A percentile compares a stretch with the other conserved stretches of the same genome.
Conservation (phyloP, 192 early-diverging fungal species). For the Coemansia sp. region DNA sequence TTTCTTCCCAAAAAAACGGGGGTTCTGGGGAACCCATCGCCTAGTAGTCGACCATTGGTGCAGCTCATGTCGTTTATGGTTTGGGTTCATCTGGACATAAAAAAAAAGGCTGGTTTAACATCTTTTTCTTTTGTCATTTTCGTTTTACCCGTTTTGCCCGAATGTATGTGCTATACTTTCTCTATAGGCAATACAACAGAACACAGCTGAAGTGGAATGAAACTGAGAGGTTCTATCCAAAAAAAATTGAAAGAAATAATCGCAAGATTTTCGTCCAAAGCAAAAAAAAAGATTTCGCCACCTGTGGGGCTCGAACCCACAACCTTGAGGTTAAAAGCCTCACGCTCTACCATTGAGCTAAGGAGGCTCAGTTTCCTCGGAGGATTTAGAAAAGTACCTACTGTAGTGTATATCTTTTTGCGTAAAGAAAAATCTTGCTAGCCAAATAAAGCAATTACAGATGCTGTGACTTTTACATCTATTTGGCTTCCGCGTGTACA, state of each 20-base stretch:
- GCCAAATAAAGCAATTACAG: too few species aligned
- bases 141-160: not conserved
- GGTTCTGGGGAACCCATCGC: not conserved
- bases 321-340: slow-evolving; percentile 13
- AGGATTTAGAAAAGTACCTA: too few species aligned
- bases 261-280: not conserved
- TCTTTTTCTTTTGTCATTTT: not conserved
- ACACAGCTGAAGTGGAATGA: too few species aligned
- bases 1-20: not conserved
- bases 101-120: not conserved
- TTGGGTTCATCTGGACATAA: not conserved
- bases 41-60: not conserved
- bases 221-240: too few species aligned
- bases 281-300: not conserved
- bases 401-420: not conserved
- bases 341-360: slow-evolving; percentile 13
- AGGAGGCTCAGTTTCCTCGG: not conserved
- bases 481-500: too few species aligned
- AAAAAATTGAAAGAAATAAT: not conserved
- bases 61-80: not conserved
- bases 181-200: too few species aligned
- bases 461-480: too few species aligned
- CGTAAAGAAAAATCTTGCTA: not conserved
- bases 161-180: too few species aligned
- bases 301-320: slow-evolving; percentile 13